Conservation (phyloP, 208 protist species). For the Trypanosoma caninum region DNA sequence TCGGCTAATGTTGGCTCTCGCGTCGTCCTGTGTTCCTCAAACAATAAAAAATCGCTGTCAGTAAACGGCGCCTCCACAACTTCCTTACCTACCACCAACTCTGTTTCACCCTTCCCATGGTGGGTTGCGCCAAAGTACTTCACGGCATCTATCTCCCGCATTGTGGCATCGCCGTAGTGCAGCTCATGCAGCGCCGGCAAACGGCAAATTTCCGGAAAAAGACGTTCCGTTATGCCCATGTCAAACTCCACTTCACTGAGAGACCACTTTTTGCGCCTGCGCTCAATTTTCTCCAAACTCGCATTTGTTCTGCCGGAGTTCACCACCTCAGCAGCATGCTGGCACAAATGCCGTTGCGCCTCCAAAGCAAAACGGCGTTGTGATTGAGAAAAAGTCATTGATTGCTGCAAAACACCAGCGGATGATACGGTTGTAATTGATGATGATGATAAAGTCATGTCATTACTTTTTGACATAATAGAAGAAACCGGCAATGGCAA, state of each 20-base stretch:
- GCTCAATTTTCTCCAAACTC: conserved; percentile 54
- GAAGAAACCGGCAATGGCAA: not conserved
- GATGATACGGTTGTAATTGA: too few species aligned
- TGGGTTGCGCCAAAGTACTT: conserved; percentile 38
- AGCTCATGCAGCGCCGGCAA: conserved; percentile 75
- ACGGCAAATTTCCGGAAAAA: conserved; percentile 69
- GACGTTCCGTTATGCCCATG: conserved; percentile 72
- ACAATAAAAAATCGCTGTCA: conserved; percentile 22
- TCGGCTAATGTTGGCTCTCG: not conserved
- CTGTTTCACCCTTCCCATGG: not conserved
- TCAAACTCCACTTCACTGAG: conserved; percentile 67
- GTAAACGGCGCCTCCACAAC: not conserved
- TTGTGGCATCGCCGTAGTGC: conserved; percentile 76
- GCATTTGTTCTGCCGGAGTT: conserved; percentile 10
- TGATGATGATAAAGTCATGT: too few species aligned
- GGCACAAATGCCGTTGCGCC: not conserved
- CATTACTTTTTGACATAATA: not conserved
- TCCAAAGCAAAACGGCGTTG: conserved; percentile 7
- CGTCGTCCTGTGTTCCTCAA: conserved; percentile 11
- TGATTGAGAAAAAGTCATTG: too few species aligned
- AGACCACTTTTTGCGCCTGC: conserved; percentile 64
- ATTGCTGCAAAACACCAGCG: too few species aligned
- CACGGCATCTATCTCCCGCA: conserved; percentile 65
- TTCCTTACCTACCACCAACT: not conserved
- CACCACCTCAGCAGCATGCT: conserved; percentile 1